A percentile compares a stretch with the other conserved stretches of the same genome.
phyloP scores from a whole-genome alignment of 257 asterid species.

The Mentha longifolia region DNA sequence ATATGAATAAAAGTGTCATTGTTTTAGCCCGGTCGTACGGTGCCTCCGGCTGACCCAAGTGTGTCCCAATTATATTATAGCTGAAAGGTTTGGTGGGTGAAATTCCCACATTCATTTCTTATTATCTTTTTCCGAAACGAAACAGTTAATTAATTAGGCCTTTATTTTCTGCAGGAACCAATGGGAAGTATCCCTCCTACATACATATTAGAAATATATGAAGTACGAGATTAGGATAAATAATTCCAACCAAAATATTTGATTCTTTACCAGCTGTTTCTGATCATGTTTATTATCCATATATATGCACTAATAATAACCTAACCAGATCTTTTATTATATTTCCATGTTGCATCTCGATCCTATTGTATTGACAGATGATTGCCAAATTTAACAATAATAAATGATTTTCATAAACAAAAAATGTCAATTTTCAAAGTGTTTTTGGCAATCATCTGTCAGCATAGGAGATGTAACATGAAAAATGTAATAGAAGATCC shows the following conservation, averaged over 20 bases:
- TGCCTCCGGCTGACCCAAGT: no score
- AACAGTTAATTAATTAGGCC: slow-evolving; percentile 9
- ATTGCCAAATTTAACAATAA: no score
- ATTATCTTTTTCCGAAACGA: slow-evolving; percentile 25
- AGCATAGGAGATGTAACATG: no score
- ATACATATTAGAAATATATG: neutral
- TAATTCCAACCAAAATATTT: neutral
- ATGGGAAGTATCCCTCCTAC: slow-evolving; percentile 21
- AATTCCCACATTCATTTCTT: slow-evolving; percentile 32
- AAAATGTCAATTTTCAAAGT: no score
- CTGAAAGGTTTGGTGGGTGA: slow-evolving; percentile 33
- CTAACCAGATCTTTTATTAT: no score
- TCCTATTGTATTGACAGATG: no score
- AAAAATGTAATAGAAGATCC: no score
- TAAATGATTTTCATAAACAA: no score
- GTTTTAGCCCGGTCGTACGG: no score
- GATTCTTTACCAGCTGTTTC: slow-evolving; percentile 26
- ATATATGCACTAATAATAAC: neutral
- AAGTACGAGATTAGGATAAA: neutral
- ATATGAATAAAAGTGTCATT: no score
- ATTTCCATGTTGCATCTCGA: no score
- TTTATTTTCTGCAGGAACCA: slow-evolving; percentile 33
- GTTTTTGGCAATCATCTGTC: no score
- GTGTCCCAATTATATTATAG: neutral
- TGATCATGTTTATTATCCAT: slow-evolving; percentile 18